Base-by-base conservation (phyloP, 768 basidiomycete species). In the Boletus rufocinnamomeus region DNA sequence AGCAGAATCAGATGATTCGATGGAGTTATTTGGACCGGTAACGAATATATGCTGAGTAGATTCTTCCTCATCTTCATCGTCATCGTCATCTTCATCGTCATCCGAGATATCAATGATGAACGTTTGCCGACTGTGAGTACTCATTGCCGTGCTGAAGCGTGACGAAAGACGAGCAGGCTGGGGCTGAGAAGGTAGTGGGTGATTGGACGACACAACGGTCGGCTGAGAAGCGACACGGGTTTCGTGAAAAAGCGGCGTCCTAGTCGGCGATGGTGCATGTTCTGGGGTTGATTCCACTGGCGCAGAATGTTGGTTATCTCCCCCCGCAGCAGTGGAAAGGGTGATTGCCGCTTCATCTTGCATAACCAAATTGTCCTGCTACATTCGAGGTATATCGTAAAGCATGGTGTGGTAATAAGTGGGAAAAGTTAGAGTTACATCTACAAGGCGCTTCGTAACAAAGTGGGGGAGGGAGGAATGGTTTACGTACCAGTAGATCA, bases 51-150 rank as follows among this genome's bases (percentile, higher is more conserved):
- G 45, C 1, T 45, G 32, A 35, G 17, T 21, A 44, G 38, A 25
- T 25, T 55, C 65, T 34, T 59, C 69, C 19, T 54, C 62, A 4
- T 65, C 66, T 2, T 66, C 64, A 1, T 67, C 66, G 1, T 69
- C 69, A 0, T 73, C 72, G 4, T 72, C 70, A 1, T 67, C 66
- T 1, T 69, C 69, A 0, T 73, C 72, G 7, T 72, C 70, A 48
- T 69, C 74, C 8, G 68, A 68, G 23, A 73, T 72, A 27, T 75
- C 68, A 41, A 74, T 74, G 38, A 75, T 56, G 48, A 74, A 61
- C 17, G 69, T 53, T 52, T 73, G 65, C 23, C 64, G 66, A 49
- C 27, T 56, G 6, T 64, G 71, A 46, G 61, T 19, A 44, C 43
- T 61, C 56, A 72, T 63, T 16, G 57, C 53, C 14, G 72, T 63